Evolutionary conservation across 2,329 filamentous ascomycete genomes (phyloP).

Genomic region (Scedosporium apiospermum): DNA sequence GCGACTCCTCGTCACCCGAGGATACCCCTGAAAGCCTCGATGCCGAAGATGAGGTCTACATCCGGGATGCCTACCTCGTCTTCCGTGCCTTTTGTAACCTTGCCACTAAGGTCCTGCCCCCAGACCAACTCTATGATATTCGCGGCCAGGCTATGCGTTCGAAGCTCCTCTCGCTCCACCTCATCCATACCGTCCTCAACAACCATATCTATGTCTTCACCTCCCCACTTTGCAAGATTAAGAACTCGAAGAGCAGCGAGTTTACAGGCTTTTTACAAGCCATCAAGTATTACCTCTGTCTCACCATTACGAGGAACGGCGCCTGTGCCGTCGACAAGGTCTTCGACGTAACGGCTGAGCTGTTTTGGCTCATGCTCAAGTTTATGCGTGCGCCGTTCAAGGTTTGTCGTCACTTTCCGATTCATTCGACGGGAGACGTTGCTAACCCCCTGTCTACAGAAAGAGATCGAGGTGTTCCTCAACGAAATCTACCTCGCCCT

Average conservation of each 20-base stretch:
- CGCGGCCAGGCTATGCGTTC: constrained; percentile 95
- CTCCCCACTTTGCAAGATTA: constrained; percentile 85
- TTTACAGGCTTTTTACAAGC: constrained; percentile 88
- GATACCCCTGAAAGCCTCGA: constrained; percentile 53
- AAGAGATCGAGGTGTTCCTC: constrained; percentile 95
- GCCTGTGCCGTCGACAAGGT: constrained; percentile 86
- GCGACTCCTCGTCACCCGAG: constrained; percentile 42
- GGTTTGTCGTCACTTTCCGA: constrained; percentile 30
- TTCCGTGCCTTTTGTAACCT: constrained; percentile 97
- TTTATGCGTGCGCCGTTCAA: constrained; percentile 91
- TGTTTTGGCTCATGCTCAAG: constrained; percentile 96
- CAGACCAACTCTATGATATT: constrained; percentile 86
- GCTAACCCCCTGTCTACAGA: constrained; percentile 40
- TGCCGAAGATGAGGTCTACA: constrained; percentile 87
- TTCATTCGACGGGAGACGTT: background rate
- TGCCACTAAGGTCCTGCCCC: constrained; percentile 80
- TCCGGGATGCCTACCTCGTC: constrained; percentile 92
- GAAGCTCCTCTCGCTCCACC: constrained; percentile 87
- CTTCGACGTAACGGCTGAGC: constrained; percentile 92
- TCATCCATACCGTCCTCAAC: constrained; percentile 90
- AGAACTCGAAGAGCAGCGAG: constrained; percentile 79
- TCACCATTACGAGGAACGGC: constrained; percentile 90
- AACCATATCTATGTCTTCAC: constrained; percentile 89
- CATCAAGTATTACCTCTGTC: constrained; percentile 91
- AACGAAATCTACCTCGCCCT: constrained; percentile 96